Conservation (phyloP, 2,329 filamentous ascomycete genomes). For the Cordyceps cicadae region DNA sequence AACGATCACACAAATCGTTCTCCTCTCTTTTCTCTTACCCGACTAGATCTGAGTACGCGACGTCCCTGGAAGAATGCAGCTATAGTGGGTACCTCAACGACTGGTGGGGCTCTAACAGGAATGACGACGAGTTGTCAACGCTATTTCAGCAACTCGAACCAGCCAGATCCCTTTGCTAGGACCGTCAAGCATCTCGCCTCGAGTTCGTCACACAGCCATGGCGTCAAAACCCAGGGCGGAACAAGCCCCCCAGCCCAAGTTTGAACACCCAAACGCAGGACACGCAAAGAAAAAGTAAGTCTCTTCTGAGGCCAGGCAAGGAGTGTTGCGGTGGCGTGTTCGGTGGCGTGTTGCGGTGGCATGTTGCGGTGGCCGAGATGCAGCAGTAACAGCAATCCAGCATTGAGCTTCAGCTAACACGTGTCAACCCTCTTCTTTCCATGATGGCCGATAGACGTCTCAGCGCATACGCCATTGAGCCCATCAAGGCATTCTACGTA, state of each 20-base stretch:
- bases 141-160: not conserved
- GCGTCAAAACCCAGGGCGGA: conserved; percentile 27
- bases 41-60: not conserved
- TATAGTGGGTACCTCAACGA: conserved; percentile 2
- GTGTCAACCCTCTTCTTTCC: not conserved
- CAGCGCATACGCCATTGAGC: conserved; percentile 56
- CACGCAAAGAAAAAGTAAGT: conserved; percentile 46
- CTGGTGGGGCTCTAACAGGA: not conserved
- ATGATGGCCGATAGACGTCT: conserved; percentile 28
- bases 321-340: not conserved
- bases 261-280: conserved; percentile 39
- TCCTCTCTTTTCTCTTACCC: not conserved
- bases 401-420: conserved; percentile 1
- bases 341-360: not conserved
- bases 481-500: conserved; percentile 71
- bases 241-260: conserved; percentile 22
- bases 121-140: conserved; percentile 1
- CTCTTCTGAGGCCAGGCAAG: not conserved
- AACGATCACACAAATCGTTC: not conserved
- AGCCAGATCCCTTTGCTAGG: conserved; percentile 12
- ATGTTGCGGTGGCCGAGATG: no score
- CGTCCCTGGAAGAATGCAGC: not conserved
- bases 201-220: conserved; percentile 23
- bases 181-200: conserved; percentile 16
- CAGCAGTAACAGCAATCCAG: not conserved